Percentiles rank a stretch among this genome's conserved stretches.
phyloP scores from a whole-genome alignment of 192 early-diverging fungal species.

The Mortierella antarctica region DNA sequence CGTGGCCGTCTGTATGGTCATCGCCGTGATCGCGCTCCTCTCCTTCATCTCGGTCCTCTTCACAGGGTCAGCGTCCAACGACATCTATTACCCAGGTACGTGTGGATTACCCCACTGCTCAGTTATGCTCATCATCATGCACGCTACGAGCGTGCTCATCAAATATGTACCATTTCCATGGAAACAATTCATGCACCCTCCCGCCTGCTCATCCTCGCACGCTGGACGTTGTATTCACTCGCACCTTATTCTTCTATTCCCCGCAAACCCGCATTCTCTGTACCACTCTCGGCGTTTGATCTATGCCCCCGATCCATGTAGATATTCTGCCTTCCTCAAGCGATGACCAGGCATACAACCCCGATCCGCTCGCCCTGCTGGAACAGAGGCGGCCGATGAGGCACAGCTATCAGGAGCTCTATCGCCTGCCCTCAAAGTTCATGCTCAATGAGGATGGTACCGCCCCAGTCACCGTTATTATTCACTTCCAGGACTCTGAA shows the following conservation, averaged over 20 bases:
- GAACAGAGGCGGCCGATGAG: conserved; percentile 49
- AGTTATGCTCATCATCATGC: background rate
- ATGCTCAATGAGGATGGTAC: conserved; percentile 43
- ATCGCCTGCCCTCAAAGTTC: conserved; percentile 44
- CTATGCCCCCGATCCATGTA: background rate
- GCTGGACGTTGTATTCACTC: background rate
- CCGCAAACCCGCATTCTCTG: background rate
- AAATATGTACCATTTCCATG: no score
- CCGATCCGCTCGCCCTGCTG: conserved; percentile 49
- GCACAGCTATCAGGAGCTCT: conserved; percentile 51
- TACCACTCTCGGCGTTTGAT: background rate
- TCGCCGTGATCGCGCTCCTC: conserved; percentile 36
- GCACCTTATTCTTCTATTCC: background rate
- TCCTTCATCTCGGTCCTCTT: conserved; percentile 47
- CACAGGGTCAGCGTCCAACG: conserved; percentile 35
- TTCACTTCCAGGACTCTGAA: conserved; percentile 38
- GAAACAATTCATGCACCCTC: background rate
- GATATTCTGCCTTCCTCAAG: conserved; percentile 17
- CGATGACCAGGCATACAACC: conserved; percentile 39
- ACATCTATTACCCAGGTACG: conserved; percentile 50
- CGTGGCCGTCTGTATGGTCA: conserved; percentile 29
- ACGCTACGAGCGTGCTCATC: background rate
- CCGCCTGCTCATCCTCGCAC: background rate
- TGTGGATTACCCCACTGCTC: background rate
- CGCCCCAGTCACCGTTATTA: conserved; percentile 55